Base-by-base conservation (phyloP, 1,139 yeast genomes). In the Zygoascus meyerae region DNA sequence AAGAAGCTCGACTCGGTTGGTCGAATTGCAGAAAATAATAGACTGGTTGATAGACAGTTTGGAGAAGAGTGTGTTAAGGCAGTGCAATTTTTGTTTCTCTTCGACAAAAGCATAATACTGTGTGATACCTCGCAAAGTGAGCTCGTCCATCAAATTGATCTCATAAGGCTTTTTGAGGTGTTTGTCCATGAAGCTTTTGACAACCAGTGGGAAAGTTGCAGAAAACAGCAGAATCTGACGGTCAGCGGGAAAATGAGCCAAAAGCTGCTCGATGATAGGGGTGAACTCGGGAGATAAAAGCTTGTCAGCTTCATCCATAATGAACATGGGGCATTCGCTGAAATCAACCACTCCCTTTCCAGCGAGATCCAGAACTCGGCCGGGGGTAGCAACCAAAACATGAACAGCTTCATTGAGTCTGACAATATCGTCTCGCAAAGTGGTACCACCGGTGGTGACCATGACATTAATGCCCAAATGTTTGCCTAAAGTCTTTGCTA, bases 401-500 rank as follows among this genome's bases (percentile, higher is more conserved):
- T 89, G 96, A 34, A 89, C 97, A 5, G 95, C 85, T 47, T 92
- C 97, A 62, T 85, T 79, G 61, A 92, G 76, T 74, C 98, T 84
- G 62, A 92, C 70, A 61, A 92, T 90, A 70, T 92, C 99, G 69
- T 92, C 98, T 68, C 86, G 82, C 58, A 92, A 75, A 49, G 86
- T 80, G 42, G 98, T 94, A 64, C 99, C 99, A 69, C 99, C 99
- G 14, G 98, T 92, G 66, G 97, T 86, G 51, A 92, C 97, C 97
- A 94, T 92, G 66, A 95, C 89, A 65, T 90, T 86, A 56, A 87
- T 74, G 32, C 90, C 92, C 67, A 92, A 73, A 68, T 92, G 97
- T 66, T 89, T 90, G 52, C 97, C 97, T 55, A 92, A 76, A n/a
- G 97, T 90, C 69, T 94, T 83, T 51, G 94, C 95, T 37, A 92